A percentile compares a stretch with the other conserved stretches of the same genome.
phyloP scores from a whole-genome alignment of 1,139 yeast genomes.

The Candida sp. region DNA sequence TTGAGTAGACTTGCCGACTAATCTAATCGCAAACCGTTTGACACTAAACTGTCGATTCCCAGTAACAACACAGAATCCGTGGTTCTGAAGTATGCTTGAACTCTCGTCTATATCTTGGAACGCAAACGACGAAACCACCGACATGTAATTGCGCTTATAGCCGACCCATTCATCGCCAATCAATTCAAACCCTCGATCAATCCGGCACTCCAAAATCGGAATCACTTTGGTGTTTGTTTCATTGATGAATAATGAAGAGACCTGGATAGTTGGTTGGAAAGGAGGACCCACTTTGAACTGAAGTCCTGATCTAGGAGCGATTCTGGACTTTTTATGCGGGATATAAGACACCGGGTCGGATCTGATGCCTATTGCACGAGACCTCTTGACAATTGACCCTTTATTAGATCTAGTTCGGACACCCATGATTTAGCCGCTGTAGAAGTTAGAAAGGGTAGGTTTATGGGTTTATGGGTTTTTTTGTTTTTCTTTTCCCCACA shows the following conservation, averaged over 20 bases:
- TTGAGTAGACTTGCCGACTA: slow-evolving; percentile 56
- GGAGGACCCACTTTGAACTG: slow-evolving; percentile 75
- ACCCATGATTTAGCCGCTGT: slow-evolving; percentile 8
- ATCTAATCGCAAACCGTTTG: slow-evolving; percentile 55
- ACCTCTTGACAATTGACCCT: background rate
- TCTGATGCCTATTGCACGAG: background rate
- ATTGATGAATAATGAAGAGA: slow-evolving; percentile 27
- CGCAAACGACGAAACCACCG: slow-evolving; percentile 55
- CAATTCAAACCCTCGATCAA: slow-evolving; percentile 68
- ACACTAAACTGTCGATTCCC: slow-evolving; percentile 26
- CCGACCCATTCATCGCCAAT: slow-evolving; percentile 65
- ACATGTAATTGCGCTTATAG: slow-evolving; percentile 69
- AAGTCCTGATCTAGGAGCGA: slow-evolving; percentile 66
- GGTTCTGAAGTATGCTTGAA: slow-evolving; percentile 23
- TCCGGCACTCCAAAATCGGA: slow-evolving; percentile 55
- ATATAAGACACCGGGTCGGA: slow-evolving; percentile 11
- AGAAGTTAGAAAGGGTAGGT: background rate
- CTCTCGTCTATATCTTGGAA: slow-evolving; percentile 26
- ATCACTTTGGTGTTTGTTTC: slow-evolving; percentile 26
- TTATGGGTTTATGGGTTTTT: background rate
- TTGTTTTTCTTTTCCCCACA: background rate
- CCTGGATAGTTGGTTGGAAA: slow-evolving; percentile 40
- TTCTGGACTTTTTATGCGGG: slow-evolving; percentile 18
- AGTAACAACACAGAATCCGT: slow-evolving; percentile 24
- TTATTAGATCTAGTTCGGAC: background rate